Evolutionary conservation across 2,329 filamentous ascomycete genomes (phyloP), one percentile per base, ranked within the genome.

Genomic region (Ophiostoma sp.): DNA sequence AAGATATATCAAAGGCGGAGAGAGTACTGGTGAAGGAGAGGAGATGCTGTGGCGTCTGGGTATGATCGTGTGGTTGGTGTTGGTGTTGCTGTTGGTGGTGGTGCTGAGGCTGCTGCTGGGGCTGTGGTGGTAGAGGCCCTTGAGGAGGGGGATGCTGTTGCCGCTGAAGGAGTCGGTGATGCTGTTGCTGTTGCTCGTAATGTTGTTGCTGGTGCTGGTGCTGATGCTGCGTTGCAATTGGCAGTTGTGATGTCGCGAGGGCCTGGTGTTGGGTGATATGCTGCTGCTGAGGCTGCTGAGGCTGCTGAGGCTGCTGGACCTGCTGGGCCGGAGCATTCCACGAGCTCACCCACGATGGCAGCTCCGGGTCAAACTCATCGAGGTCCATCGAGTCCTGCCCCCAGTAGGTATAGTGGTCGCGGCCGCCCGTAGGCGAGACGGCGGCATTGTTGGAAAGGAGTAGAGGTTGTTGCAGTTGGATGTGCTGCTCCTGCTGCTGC

Each of bases 321-420:
- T 52, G 62, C 13, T 68, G 31, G n/a, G 36, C 67, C n/a, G 72
- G 68, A 2, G 66, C 64, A 3, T 64, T 69, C 71, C 71, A 73
- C 2, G 73, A 74, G 69, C 60, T 71, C 33, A 70, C 74, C 74
- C 70, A 77, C 15, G 67, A 74, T 66, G 69, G 73, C 69, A 66
- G 71, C 69, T 76, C 76, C 4, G 73, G 69, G 67, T 77, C 76
- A 23, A 75, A 73, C 23, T 67, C 65, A 69, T 77, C 76, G 15
- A 77, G 68, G 23, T 77, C 76, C 76, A 77, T 77, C 1, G 75
- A 69, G 33, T 77, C 76, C 11, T 73, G 72, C 7, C 68, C 17
- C 73, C 72, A 74, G 70, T 65, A 71, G 17, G 36, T 35, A 20
- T 72, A 72, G 15, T 68, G 35, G 27, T 73, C 70, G 65, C 39